phyloP scores from a whole-genome alignment of 306 rosid genomes.

The Hylodesmum podocarpum region DNA sequence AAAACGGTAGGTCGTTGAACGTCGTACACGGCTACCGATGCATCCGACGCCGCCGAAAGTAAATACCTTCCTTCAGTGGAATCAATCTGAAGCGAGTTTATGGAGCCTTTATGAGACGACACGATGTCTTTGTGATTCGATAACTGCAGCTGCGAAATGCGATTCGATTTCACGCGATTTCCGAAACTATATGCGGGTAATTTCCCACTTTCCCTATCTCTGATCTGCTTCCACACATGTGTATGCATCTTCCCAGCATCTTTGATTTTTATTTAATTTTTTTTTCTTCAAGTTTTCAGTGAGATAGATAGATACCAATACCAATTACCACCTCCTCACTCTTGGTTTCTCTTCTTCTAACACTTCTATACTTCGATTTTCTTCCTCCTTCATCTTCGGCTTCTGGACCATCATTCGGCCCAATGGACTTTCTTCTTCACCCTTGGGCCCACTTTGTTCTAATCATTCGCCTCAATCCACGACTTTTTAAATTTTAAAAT shows the following conservation, averaged over 20 bases:
- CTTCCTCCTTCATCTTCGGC: too few relatives aligned
- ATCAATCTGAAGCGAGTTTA: constrained; percentile 91
- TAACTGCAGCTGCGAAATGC: constrained; percentile 54
- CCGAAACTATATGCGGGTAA: constrained; percentile 57
- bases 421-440: too few relatives aligned
- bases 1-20: constrained; percentile 62
- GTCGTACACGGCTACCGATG: constrained; percentile 72
- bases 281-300: too few relatives aligned
- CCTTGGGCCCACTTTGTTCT: too few relatives aligned
- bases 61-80: constrained; percentile 83
- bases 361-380: too few relatives aligned
- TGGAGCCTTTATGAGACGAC: constrained; percentile 77
- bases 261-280: constrained; percentile 34
- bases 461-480: too few relatives aligned
- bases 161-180: constrained; percentile 67
- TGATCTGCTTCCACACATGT: constrained; percentile 92
- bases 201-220: constrained; percentile 85
- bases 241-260: constrained; percentile 91
- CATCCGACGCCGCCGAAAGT: constrained; percentile 80
- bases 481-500: too few relatives aligned
- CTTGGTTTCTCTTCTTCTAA: too few relatives aligned
- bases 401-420: too few relatives aligned
- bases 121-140: constrained; percentile 74
- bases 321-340: too few relatives aligned
- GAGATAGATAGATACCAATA: too few relatives aligned